phyloP scores from a whole-genome alignment of 371 early-diverging fungal genomes.

The Choanephora cucurbitarum region DNA sequence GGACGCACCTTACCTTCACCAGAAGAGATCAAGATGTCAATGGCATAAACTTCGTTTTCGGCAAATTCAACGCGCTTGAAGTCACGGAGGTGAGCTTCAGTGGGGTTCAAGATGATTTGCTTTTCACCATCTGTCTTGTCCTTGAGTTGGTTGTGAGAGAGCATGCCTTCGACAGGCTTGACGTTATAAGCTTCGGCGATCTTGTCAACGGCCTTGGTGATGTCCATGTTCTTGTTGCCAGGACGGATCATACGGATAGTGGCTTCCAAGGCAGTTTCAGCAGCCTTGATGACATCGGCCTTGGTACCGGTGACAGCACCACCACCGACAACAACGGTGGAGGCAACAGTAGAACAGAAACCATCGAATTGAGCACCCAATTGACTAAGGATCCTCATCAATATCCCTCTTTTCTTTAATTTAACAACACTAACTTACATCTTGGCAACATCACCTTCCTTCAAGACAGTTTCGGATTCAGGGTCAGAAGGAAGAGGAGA shows the following conservation, averaged over 20 bases:
- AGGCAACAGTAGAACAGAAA: conserved; percentile 83
- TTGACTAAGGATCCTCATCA: conserved; percentile 66
- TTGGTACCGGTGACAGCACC: conserved; percentile 81
- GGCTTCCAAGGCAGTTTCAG: conserved; percentile 82
- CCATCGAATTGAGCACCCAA: conserved; percentile 96
- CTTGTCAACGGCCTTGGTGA: conserved; percentile 84
- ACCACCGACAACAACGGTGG: conserved; percentile 90
- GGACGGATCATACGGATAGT: conserved; percentile 86
- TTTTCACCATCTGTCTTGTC: conserved; percentile 90
- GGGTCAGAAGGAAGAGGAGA: conserved; percentile 73
- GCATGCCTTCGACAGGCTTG: conserved; percentile 90
- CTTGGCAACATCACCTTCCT: conserved; percentile 88
- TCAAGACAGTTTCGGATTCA: conserved; percentile 60
- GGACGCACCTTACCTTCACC: conserved; percentile 88
- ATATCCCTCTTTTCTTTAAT: not conserved
- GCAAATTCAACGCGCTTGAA: conserved; percentile 74
- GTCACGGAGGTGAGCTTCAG: conserved; percentile 74
- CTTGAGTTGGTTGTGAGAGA: conserved; percentile 84
- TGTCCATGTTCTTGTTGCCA: conserved; percentile 79
- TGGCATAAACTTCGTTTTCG: conserved; percentile 86
- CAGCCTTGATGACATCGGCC: conserved; percentile 91
- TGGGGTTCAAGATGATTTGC: conserved; percentile 91
- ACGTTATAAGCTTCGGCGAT: conserved; percentile 79
- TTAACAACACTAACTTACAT: conserved; percentile 54
- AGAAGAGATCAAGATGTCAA: conserved; percentile 84